Evolutionary conservation across 202 grass and related monocot species (phyloP), one percentile per base, ranked within the genome.

Genomic region (Setaria italica): DNA sequence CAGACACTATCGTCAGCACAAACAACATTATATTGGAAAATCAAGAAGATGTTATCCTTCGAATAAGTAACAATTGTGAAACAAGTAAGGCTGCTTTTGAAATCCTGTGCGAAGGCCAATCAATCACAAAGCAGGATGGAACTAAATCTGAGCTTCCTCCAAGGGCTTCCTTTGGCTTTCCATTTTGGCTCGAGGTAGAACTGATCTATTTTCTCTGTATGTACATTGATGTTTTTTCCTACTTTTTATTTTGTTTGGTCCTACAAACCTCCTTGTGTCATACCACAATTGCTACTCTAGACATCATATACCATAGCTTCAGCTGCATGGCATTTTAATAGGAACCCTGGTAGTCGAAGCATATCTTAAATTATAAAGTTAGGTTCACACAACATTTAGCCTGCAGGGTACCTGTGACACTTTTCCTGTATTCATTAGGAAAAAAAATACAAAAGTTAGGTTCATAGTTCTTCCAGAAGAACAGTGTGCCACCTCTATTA

Each of bases 151-250:
- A 96, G 50, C 64, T 89, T 29, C 56, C 67, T 82, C 63, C 82
- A 59, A 90, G 90, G 82, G 86, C 84, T 66, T 89, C 90, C 79
- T 99, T 94, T 75, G 93, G 96, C 33, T 91, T 99, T 87, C 93
- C 96, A 42, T 48, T 85, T 25, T 99, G 91, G 80, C 96, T 99
- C 67, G 91, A 96, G 96, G 96, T 99, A 95, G 63, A 32, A 51
- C 65, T 74, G 43, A 17, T 72, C 62, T 46, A 13, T 70, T 84
- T 45, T 17, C 2, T 51, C 13, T 70, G 14, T 64, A 11, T 78
- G 8, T 54, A 30, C 14, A 37, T 9, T 47, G 1, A 11, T 62
- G 9, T 11, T 60, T 19, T 60, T 60, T 60, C 37, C 39, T 41
- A 41, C 39, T 87, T 50, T 85, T 2, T 77, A 29, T 25, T 6